Evolutionary conservation across 805 yeast genomes (phyloP), one percentile per base, ranked within the genome.

Genomic region (Candida argentea): DNA sequence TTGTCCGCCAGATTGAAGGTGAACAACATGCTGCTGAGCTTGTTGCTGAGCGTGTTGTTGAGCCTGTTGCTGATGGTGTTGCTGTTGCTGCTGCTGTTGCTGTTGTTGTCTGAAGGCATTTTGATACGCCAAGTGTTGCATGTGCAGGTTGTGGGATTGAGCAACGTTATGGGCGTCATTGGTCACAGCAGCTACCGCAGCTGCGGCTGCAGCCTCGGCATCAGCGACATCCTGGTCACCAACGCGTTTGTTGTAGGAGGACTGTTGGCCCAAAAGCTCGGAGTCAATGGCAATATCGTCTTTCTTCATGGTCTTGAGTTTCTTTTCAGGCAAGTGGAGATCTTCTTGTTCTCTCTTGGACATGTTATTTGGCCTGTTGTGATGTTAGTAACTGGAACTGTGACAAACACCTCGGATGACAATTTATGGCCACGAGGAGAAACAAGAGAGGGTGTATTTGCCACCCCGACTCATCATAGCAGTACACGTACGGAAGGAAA

Each of bases 251-350:
- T 25, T 30, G 39, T 52, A 54, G 22, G 54, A 50, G 23, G 53
- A 49, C 31, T 59, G 64, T 37, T 61, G 66, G 24, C 57, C 61
- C 37, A 62, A 52, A 35, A 62, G 49, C 36, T 59, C 67, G 20
- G 62, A 53, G 40, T 60, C 67, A 30, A 61, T 62, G 29, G 60
- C 62, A 24, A 51, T 38, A 20, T 38, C 42, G 21, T 38, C 37
- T 33, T 38, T 38, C 31, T 38, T 36, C 25, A 30, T 31, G 10
- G 26, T 25, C 30, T 32, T 32, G 26, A 16, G 24, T 25, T 38
- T 38, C 25, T 38, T 38, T 11, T 36, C 36, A 22, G 22, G 17
- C 12, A 20, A 28, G 20, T 19, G 31, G 12, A 20, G 24, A 27
- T 29, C 33, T 16, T 32, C 35, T 16, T 34, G 20, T 35, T 38